Evolutionary conservation across 1,284 basidiomycete genomes (phyloP), one percentile per base, ranked within the genome.

Genomic region (Rhodofomes roseus): DNA sequence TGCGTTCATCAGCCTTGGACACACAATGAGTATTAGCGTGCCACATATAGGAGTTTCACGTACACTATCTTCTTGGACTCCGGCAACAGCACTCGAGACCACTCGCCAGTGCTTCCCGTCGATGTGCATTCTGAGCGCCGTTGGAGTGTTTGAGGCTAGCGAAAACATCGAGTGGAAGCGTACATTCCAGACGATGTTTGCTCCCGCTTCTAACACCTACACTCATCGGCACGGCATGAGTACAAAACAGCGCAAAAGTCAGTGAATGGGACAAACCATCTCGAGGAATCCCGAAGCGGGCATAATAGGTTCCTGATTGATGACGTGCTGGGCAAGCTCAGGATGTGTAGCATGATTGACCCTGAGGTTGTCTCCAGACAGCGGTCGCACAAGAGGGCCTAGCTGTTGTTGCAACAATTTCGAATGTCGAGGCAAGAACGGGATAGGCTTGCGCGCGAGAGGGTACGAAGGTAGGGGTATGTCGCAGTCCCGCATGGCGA

Each of bases 221-320:
- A n/a, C n/a, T n/a, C n/a, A n/a, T n/a, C n/a, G n/a, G n/a, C n/a
- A n/a, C n/a, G n/a, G n/a, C n/a, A n/a, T n/a, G n/a, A n/a, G n/a
- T n/a, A n/a, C n/a, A n/a, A n/a, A n/a, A n/a, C n/a, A n/a, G n/a
- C n/a, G n/a, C n/a, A n/a, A 14, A 23, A 25, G 1, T 4, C n/a
- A n/a, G 12, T 9, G 23, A 39, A 7, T 14, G 9, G 14, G 27
- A 58, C 66, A 23, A 57, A 78, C 78, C 73, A 78, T 76, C 60
- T 79, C 79, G 4, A 79, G 54, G 57, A 69, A 79, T 1, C 76
- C 79, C 20, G 77, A 68, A 0, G 77, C 76, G 1, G 79, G 76
- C 70, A 80, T 73, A 55, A 79, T 78, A 0, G 77, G 71, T 44
- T 78, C 70, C 16, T 63, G 66, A 14, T 70, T 69, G 52, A 79